Conservation (phyloP, 176 grass and related monocot genomes). For the Carex littledalei region DNA sequence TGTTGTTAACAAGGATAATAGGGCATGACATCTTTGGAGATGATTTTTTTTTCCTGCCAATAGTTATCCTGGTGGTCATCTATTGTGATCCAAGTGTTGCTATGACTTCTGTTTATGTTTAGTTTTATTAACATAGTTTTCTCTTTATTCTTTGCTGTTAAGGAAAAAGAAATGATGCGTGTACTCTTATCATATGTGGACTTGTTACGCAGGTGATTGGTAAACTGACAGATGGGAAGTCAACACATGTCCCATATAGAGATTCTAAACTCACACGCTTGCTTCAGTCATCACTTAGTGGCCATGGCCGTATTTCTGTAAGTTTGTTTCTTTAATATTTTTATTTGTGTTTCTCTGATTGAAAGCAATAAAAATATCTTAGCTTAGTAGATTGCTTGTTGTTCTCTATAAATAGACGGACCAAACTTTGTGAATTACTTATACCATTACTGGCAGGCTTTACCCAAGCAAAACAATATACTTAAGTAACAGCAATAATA, state of each 20-base stretch:
- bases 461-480: background rate
- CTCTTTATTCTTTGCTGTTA: background rate
- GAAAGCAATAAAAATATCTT: background rate
- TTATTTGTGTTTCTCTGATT: conserved; percentile 16
- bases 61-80: background rate
- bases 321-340: conserved; percentile 34
- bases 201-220: conserved; percentile 57
- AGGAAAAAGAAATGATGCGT: background rate
- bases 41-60: background rate
- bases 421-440: background rate
- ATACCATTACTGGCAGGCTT: background rate
- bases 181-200: conserved; percentile 5
- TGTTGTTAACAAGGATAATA: background rate
- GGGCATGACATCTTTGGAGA: background rate
- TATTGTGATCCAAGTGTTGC: background rate
- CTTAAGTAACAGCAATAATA: background rate
- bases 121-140: conserved; percentile 11
- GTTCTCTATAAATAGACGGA: background rate
- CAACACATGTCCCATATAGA: conserved; percentile 92
- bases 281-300: conserved; percentile 90
- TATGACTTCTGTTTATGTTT: conserved; percentile 26
- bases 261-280: conserved; percentile 98
- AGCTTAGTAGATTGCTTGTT: background rate
- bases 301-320: conserved; percentile 93
- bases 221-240: conserved; percentile 98